Evolutionary conservation across 1,139 yeast genomes (phyloP).

Genomic region (Debaryomyces coudertii): DNA sequence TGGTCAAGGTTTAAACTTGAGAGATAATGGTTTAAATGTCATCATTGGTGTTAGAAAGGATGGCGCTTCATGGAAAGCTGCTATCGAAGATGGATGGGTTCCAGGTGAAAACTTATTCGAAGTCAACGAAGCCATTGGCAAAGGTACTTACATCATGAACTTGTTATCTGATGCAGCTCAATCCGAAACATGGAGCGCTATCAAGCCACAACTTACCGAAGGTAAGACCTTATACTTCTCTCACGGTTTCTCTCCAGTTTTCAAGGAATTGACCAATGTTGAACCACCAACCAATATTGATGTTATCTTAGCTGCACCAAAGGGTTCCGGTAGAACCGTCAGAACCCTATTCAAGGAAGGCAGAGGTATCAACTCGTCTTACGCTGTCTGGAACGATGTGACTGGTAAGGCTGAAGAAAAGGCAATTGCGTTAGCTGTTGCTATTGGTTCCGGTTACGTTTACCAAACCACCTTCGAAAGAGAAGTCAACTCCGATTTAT

Average conservation of each 20-base stretch:
- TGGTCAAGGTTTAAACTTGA: constrained; percentile 98
- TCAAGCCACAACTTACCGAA: constrained; percentile 91
- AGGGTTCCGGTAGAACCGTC: constrained; percentile 99
- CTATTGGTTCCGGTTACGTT: constrained; percentile 99
- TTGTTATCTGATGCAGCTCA: constrained; percentile 98
- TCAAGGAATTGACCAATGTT: constrained; percentile 95
- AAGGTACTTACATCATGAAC: constrained; percentile 96
- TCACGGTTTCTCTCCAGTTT: constrained; percentile 99
- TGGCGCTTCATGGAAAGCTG: constrained; percentile 99
- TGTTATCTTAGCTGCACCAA: constrained; percentile 98
- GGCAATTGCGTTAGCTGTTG: constrained; percentile 98
- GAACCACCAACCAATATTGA: constrained; percentile 94
- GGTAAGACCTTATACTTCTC: constrained; percentile 98
- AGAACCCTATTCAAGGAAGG: constrained; percentile 99
- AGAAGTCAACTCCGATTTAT: constrained; percentile 98
- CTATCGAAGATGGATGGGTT: constrained; percentile 99
- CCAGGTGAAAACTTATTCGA: constrained; percentile 98
- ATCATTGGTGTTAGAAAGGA: constrained; percentile 97
- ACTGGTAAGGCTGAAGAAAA: constrained; percentile 99
- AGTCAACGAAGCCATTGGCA: constrained; percentile 87
- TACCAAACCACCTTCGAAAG: constrained; percentile 99
- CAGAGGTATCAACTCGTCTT: constrained; percentile 99
- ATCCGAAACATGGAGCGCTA: constrained; percentile 91
- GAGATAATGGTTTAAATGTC: constrained; percentile 98
- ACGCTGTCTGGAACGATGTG: constrained; percentile 99